Percentiles rank a stretch among this genome's conserved stretches.
Evolutionary conservation across 78 protist genomes (phyloP).

Genomic region (slime mould (Dictyostelium discoideum)): dicty_2.7 NC_007089.4:412501-413000

Average conservation of each 20-base stretch:
- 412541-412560: not conserved
- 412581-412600: not conserved
- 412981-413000: not conserved
- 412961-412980: not conserved
- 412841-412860: not conserved
- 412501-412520: not conserved
- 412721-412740: not conserved
- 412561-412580: not conserved
- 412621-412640: not conserved
- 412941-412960: not conserved
- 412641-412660: not conserved
- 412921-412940: not conserved
- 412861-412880: not conserved
- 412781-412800: not conserved
- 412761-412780: not conserved
- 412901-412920: not conserved
- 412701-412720: not conserved
- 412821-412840: not conserved
- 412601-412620: not conserved
- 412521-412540: not conserved
- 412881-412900: not conserved
- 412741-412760: not conserved
- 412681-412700: not conserved
- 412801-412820: not conserved
- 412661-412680: not conserved